Evolutionary conservation across 768 basidiomycete genomes (phyloP).

Genomic region (Gymnopilus junonius): DNA sequence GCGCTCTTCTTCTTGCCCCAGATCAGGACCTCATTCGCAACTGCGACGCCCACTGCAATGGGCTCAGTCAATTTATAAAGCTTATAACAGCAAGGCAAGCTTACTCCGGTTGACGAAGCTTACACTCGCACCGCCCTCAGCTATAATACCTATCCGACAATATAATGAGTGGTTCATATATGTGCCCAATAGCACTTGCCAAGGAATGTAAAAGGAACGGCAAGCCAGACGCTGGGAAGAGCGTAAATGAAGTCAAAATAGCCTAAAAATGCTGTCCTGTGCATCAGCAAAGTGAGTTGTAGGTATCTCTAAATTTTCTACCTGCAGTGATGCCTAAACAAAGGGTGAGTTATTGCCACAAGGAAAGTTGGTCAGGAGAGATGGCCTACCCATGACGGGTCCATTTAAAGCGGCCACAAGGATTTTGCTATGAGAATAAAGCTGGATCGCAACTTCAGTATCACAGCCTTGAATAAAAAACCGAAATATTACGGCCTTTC

Average conservation of each 20-base stretch:
- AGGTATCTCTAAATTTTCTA: constrained; percentile 19
- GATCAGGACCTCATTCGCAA: constrained; percentile 73
- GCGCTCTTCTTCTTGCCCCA: constrained; percentile 70
- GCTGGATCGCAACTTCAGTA: constrained; percentile 34
- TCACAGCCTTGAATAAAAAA: not conserved
- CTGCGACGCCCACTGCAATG: constrained; percentile 64
- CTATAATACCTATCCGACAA: constrained; percentile 53
- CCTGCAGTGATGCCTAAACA: constrained; percentile 69
- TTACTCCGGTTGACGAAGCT: constrained; percentile 69
- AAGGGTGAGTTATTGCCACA: not conserved
- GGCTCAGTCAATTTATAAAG: not conserved
- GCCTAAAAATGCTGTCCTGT: constrained; percentile 60
- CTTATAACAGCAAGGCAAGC: constrained; percentile 20
- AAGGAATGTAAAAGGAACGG: constrained; percentile 70
- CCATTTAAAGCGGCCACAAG: constrained; percentile 76
- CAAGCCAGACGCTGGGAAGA: constrained; percentile 62
- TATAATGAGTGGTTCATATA: not conserved
- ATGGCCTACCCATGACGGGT: constrained; percentile 66
- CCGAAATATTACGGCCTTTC: constrained; percentile 55
- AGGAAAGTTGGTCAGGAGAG: not conserved
- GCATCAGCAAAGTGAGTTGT: not conserved
- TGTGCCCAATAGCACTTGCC: constrained; percentile 35
- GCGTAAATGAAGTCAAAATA: constrained; percentile 79
- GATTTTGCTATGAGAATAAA: constrained; percentile 72
- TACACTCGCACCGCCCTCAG: constrained; percentile 73